Conservation (phyloP, 2,329 filamentous ascomycete species). For the Pseudogymnoascus verrucosus region DNA sequence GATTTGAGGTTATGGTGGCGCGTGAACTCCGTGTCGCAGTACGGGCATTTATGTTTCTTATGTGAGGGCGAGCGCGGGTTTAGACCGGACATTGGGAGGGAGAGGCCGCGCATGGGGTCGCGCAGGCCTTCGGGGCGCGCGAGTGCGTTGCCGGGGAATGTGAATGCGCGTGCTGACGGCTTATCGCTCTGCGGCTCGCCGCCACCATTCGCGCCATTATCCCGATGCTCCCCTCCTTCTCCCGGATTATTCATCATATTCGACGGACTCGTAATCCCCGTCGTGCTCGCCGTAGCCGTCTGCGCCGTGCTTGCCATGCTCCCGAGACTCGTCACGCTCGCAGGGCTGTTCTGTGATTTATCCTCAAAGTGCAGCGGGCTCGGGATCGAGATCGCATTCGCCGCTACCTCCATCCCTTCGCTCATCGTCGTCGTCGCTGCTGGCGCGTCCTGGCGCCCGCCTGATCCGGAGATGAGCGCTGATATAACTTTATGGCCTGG, state of each 20-base stretch:
- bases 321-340: slow-evolving; percentile 26
- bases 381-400: slow-evolving; percentile 25
- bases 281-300: slow-evolving; percentile 27
- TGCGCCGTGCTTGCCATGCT: slow-evolving; percentile 26
- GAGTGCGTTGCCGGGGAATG: slow-evolving; percentile 23
- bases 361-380: slow-evolving; percentile 25
- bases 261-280: slow-evolving; percentile 24
- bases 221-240: slow-evolving; percentile 20
- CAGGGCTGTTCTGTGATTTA: slow-evolving; percentile 24
- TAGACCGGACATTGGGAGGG: slow-evolving; percentile 45
- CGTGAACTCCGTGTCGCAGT: slow-evolving; percentile 94
- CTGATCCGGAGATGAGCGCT: slow-evolving; percentile 47
- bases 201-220: slow-evolving; percentile 13
- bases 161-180: not conserved
- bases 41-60: slow-evolving; percentile 94
- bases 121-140: slow-evolving; percentile 19
- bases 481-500: slow-evolving; percentile 45
- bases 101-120: slow-evolving; percentile 42
- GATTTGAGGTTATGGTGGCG: slow-evolving; percentile 96
- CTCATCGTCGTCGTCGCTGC: slow-evolving; percentile 23
- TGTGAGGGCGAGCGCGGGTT: slow-evolving; percentile 61
- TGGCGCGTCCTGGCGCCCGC: slow-evolving; percentile 46
- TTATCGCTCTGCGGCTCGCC: slow-evolving; percentile 10
- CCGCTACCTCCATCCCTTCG: slow-evolving; percentile 24
- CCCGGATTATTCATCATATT: slow-evolving; percentile 19